Conservation (phyloP, 1,139 yeast genomes). For the Scheffersomyces lignicola region DNA sequence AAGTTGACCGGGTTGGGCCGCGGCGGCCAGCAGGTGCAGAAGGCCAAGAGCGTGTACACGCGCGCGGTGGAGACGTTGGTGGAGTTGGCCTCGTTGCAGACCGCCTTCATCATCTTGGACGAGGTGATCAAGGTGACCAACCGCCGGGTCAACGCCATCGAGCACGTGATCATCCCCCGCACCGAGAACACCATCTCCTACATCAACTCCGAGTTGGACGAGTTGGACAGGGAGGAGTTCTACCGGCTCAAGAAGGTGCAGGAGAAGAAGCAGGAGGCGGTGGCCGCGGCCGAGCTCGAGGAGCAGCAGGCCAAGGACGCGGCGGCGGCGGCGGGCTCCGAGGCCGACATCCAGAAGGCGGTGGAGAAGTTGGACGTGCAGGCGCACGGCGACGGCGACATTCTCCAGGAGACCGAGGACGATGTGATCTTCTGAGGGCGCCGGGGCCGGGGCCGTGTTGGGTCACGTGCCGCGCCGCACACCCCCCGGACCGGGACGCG, state of each 20-base stretch:
- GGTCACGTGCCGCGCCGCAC: too few relatives aligned
- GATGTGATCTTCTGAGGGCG: constrained; percentile 46
- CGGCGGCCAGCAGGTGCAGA: constrained; percentile 98
- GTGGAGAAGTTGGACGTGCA: constrained; percentile 25
- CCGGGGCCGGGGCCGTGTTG: too few relatives aligned
- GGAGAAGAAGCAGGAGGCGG: constrained; percentile 86
- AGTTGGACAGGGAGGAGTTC: constrained; percentile 96
- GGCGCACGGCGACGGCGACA: constrained; percentile 21
- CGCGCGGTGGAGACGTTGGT: constrained; percentile 95
- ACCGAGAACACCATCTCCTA: constrained; percentile 93
- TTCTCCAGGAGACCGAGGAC: constrained; percentile 42
- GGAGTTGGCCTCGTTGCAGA: constrained; percentile 90
- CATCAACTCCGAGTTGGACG: constrained; percentile 95
- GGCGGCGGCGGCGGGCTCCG: constrained; percentile 40
- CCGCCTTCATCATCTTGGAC: constrained; percentile 94
- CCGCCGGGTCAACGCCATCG: constrained; percentile 98
- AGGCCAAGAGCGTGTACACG: constrained; percentile 89
- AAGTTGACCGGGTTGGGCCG: constrained; percentile 95
- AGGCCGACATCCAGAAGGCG: constrained; percentile 18
- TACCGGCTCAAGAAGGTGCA: constrained; percentile 95
- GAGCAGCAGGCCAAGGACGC: constrained; percentile 23
- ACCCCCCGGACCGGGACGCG: too few relatives aligned
- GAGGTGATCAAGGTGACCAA: constrained; percentile 97
- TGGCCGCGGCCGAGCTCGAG: constrained; percentile 63
- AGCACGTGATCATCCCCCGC: constrained; percentile 96